Evolutionary conservation across 768 basidiomycete species (phyloP), one percentile per base, ranked within the genome.

Genomic region (Lactifluus volemus): DNA sequence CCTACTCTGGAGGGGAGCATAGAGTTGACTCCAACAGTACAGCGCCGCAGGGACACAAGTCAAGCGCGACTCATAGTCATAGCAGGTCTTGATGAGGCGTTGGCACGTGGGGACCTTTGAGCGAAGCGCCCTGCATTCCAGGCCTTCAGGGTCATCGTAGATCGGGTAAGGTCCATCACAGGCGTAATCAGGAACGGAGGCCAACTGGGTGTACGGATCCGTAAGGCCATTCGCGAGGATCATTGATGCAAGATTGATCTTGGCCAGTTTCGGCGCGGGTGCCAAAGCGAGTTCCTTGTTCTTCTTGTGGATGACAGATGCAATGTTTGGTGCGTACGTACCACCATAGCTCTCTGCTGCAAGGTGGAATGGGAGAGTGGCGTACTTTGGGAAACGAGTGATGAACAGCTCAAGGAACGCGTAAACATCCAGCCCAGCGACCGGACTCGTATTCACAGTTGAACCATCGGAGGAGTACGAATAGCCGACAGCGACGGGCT

Each of bases 141-240:
- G 74, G 25, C 78, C 75, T 6, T 77, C 68, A 30, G 75, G 75
- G 55, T 78, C 85, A 62, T 85, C 82, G 60, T 84, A 95, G 9
- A 96, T 80, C 0, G 89, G 84, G 72, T 88, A 95, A 5, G 88
- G 88, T 5, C 89, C 88, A 10, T 87, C 79, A 68, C 92, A 94
- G 14, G 83, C 85, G 67, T 84, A 92, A 64, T 96, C 93, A 1
- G 91, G 86, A 21, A 97, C 75, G 39, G 84, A 79, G 4, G 80
- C 85, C 76, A 91, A 85, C 69, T 98, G 96, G 45, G 83, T 74
- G 68, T 82, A 84, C 8, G 91, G 89, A 67, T 95, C 87, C 0
- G 92, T 93, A 53, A 89, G 76, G 10, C 91, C 95, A 69, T 94
- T 97, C 4, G 87, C 96, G 54, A 98, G 81, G 64, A 98, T 79